These are phyloP conservation scores for Penicillium egyptiacum DNA, from an alignment of 495 filamentous ascomycete species.

Conservation along the genomic window DNA sequence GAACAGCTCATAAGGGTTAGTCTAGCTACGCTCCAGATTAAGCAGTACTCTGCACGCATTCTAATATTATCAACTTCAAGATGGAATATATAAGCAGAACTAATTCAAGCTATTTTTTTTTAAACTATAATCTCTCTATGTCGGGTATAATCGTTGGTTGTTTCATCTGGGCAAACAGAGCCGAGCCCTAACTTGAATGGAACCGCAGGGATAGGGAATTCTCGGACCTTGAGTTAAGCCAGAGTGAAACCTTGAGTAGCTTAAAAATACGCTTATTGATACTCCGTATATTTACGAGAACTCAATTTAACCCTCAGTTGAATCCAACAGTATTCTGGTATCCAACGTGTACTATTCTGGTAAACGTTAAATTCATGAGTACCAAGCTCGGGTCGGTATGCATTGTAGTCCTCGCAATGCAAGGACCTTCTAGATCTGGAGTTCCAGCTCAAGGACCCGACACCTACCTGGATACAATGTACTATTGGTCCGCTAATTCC, in stretches of 20 bases:
- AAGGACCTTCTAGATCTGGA: conserved; percentile 17
- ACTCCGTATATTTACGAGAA: neutral
- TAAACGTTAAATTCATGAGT: neutral
- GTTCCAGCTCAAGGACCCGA: neutral
- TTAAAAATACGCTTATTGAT: neutral
- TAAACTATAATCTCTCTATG: neutral
- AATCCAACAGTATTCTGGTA: neutral
- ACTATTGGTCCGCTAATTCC: neutral
- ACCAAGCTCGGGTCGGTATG: conserved; percentile 13
- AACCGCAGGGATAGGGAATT: neutral
- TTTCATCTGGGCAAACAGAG: neutral
- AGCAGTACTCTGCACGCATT: conserved; percentile 8
- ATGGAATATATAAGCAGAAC: neutral
- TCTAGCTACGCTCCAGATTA: neutral
- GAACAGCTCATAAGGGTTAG: conserved; percentile 15
- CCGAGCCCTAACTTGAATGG: neutral
- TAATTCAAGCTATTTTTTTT: neutral
- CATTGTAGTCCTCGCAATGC: conserved; percentile 12
- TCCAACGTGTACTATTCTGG: neutral
- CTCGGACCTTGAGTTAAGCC: neutral
- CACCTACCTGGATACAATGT: neutral
- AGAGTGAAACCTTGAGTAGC: neutral
- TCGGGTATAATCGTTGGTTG: neutral
- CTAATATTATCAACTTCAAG: neutral
- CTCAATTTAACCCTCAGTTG: neutral